These are phyloP conservation scores for Acer campestre DNA, from an alignment of 345 rosid genomes.

Conservation along the genomic window DNA sequence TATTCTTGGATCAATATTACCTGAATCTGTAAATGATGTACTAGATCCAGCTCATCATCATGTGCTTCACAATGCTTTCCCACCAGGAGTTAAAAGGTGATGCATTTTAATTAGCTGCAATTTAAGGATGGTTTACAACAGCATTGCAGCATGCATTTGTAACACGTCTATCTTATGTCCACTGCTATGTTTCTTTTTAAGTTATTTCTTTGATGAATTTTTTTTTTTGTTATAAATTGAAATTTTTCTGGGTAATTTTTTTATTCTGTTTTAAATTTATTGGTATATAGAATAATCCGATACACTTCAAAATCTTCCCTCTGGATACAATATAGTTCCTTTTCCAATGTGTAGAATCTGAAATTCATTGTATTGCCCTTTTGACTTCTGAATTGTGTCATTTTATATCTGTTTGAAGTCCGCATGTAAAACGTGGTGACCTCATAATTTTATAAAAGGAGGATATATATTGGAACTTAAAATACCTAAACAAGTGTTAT, in stretches of 20 bases:
- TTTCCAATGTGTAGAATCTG: neutral
- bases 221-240: neutral
- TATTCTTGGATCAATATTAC: slow-evolving; percentile 79
- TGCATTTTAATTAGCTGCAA: neutral
- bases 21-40: slow-evolving; percentile 75
- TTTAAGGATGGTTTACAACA: neutral
- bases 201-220: too few relatives aligned
- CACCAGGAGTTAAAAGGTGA: slow-evolving; percentile 78
- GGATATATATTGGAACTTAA: neutral
- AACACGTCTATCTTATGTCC: too few relatives aligned
- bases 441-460: neutral
- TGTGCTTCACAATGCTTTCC: slow-evolving; percentile 71
- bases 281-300: neutral
- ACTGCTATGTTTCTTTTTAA: neutral
- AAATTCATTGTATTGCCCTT: neutral
- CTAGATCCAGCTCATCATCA: slow-evolving; percentile 81
- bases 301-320: neutral
- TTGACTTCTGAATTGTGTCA: neutral
- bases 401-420: neutral
- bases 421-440: neutral
- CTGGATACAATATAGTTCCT: neutral
- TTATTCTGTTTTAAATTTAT: neutral
- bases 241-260: neutral
- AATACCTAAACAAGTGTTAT: too few relatives aligned
- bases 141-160: neutral